Base-by-base conservation (phyloP, 176 grass and related monocot genomes). In the Carex scoparia region DNA sequence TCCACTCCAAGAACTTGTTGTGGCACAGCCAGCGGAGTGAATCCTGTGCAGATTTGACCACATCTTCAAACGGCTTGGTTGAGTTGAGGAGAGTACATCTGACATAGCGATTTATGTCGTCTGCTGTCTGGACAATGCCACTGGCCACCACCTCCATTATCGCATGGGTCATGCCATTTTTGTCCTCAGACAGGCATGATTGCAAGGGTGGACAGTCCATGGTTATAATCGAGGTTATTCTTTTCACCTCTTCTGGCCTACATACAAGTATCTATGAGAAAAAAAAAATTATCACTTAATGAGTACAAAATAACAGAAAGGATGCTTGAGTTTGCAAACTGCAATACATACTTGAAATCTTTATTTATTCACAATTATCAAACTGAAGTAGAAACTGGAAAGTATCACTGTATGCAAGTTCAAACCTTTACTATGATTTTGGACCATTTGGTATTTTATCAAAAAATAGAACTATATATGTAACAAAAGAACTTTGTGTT, bases 111-210 rank as follows among this genome's bases (percentile, higher is more conserved):
- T 98, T 87, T 69, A 98, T 94, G 90, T 98, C 92, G 84, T 86
- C 92, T 42, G 95, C 95, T 76, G 95, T 98, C 91, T 98, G 95
- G 54, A 98, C 95, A 65, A 94, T 93, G 27, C 95, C 95, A 79
- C 95, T 89, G 86, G 95, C 86, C 88, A 98, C 95, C 86, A 98
- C 95, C 79, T 98, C 95, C 95, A 98, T 91, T 80, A 98, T 94
- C 23, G 95, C 92, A 90, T 98, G 95, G 90, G 88, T 98, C 95
- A 98, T 98, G 66, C 95, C 95, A 89, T 98, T 98, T 93, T 94
- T 94, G 85, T 93, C 91, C 87, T 98, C 95, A 44, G 95, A 98
- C 46, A 98, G 86, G 83, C 95, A 98, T 38, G 95, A 98, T 65
- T 98, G 89, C 88, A 94, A 90, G 59, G 91, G 91, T 77, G 89